A percentile compares a stretch with the other conserved stretches of the same genome.
Evolutionary conservation across 1,284 basidiomycete species (phyloP).

Genomic region (Cutaneotrichosporon curvatum): DNA sequence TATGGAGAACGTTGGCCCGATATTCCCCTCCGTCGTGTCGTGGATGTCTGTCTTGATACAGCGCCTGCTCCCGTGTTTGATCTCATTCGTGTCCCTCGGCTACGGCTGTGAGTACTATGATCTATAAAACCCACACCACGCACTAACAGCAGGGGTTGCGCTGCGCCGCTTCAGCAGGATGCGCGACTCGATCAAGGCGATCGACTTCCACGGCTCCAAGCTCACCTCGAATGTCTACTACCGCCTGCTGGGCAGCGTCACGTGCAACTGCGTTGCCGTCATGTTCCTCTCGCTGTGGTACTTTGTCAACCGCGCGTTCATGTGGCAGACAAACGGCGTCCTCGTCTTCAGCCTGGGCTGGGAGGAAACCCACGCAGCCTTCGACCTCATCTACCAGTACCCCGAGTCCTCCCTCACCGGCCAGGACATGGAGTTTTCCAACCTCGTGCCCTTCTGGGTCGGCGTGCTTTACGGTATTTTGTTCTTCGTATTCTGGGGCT

Average conservation of each 20-base stretch:
- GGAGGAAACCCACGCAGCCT: slow-evolving; percentile 15
- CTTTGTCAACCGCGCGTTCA: background rate
- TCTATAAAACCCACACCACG: slow-evolving; percentile 31
- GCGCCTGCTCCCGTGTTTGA: slow-evolving; percentile 13
- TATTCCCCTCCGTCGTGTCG: slow-evolving; percentile 3
- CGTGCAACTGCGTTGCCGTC: slow-evolving; percentile 32
- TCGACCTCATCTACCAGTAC: slow-evolving; percentile 15
- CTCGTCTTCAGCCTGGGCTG: slow-evolving; percentile 11
- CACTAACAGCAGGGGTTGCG: no score
- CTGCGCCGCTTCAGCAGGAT: no score
- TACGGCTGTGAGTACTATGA: slow-evolving; percentile 23
- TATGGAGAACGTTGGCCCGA: slow-evolving; percentile 17
- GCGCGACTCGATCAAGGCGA: no score
- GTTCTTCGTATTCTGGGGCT: slow-evolving; percentile 46
- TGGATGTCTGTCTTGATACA: slow-evolving; percentile 14
- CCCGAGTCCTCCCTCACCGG: slow-evolving; percentile 11
- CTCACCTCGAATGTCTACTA: slow-evolving; percentile 53
- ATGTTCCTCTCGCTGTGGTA: slow-evolving; percentile 8
- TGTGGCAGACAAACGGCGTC: slow-evolving; percentile 6
- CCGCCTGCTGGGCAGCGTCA: slow-evolving; percentile 57
- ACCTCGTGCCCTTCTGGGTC: slow-evolving; percentile 16
- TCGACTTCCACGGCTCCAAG: slow-evolving; percentile 35
- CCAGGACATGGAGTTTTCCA: background rate
- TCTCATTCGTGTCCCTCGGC: slow-evolving; percentile 14
- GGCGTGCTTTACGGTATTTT: slow-evolving; percentile 29